Evolutionary conservation across 176 grass and related monocot genomes (phyloP).

Genomic region (Pharus latifolius): DNA sequence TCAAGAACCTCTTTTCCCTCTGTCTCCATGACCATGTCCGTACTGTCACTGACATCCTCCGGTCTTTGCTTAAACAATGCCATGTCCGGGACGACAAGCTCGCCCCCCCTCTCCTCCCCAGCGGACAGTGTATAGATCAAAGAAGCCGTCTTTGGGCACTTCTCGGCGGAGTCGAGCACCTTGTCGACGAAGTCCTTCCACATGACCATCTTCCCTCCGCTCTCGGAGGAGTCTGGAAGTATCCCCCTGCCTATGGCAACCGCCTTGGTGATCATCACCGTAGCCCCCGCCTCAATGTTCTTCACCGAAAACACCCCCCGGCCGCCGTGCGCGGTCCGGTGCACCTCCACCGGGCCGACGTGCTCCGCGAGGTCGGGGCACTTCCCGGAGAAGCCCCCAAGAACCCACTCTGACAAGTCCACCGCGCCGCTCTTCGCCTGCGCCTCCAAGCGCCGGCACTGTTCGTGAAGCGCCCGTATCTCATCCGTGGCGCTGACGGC

Average conservation of each 20-base stretch:
- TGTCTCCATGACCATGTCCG: neutral
- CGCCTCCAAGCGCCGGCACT: constrained; percentile 45
- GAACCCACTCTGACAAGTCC: constrained; percentile 69
- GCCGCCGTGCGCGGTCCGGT: constrained; percentile 24
- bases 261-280: constrained; percentile 56
- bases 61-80: constrained; percentile 31
- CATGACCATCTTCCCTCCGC: constrained; percentile 70
- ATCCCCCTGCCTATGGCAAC: constrained; percentile 62
- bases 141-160: constrained; percentile 34
- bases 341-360: constrained; percentile 60
- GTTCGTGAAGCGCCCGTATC: constrained; percentile 31
- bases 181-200: constrained; percentile 89
- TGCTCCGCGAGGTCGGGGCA: constrained; percentile 60
- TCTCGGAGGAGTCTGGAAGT: constrained; percentile 27
- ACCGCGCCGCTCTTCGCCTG: constrained; percentile 54
- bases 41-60: neutral
- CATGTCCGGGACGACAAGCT: constrained; percentile 41
- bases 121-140: constrained; percentile 56
- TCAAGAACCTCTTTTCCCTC: constrained; percentile 17
- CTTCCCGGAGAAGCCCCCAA: constrained; percentile 44
- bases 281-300: constrained; percentile 49
- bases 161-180: constrained; percentile 57
- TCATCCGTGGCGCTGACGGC: constrained; percentile 8
- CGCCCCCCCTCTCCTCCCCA: constrained; percentile 28
- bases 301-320: constrained; percentile 57